These are phyloP conservation scores for Chrysosporium keratinophilum DNA, from an alignment of 2,329 filamentous ascomycete genomes.

Conservation along the genomic window DNA sequence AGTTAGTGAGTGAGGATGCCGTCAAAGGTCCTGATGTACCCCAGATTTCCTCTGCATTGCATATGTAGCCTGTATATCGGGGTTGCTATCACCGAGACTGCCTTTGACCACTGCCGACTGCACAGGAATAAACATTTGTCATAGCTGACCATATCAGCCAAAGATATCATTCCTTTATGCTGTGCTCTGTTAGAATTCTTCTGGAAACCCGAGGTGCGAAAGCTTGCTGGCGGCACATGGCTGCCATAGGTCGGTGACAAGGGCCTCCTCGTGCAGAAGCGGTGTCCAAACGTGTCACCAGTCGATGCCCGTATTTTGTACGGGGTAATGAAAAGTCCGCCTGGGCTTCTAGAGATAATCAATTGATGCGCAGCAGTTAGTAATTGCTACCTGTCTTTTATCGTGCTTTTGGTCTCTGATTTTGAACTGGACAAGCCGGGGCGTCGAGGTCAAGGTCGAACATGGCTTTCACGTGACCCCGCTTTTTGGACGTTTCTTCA, in stretches of 20 bases:
- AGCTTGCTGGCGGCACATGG: background rate
- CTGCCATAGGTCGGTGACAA: background rate
- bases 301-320: background rate
- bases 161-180: too few species aligned
- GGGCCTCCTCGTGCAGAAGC: background rate
- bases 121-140: too few species aligned
- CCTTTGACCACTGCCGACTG: background rate
- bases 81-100: background rate
- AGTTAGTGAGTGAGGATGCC: background rate
- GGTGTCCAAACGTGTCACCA: background rate
- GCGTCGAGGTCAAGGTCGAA: too few species aligned
- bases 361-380: too few species aligned
- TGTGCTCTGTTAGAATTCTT: too few species aligned
- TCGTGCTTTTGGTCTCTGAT: too few species aligned
- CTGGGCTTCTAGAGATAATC: too few species aligned
- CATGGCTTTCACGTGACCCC: too few species aligned
- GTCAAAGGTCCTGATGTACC: background rate
- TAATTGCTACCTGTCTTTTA: too few species aligned
- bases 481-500: too few species aligned
- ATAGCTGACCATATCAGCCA: too few species aligned
- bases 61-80: background rate
- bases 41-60: background rate
- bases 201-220: background rate
- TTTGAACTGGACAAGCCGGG: too few species aligned
- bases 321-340: background rate